Evolutionary conservation across 495 filamentous ascomycete genomes (phyloP).

Genomic region (Penicillium arizonense): DNA sequence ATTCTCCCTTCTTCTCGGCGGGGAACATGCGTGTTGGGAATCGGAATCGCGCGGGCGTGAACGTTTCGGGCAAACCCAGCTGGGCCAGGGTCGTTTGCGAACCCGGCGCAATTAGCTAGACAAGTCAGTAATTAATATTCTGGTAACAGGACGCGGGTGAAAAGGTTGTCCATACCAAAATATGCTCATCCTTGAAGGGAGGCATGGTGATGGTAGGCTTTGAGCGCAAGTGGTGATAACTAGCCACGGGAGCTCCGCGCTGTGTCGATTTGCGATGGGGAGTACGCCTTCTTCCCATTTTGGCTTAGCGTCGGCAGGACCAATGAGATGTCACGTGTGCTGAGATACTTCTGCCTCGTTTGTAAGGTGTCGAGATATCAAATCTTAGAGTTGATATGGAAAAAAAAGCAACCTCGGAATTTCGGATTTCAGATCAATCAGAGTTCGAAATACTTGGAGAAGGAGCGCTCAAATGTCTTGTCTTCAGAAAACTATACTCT

Average conservation of each 20-base stretch:
- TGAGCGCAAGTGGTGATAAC: constrained; percentile 11
- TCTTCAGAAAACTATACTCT: no score
- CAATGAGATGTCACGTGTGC: constrained; percentile 9
- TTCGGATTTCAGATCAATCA: no score
- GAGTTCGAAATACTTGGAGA: no score
- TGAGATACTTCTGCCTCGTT: background rate
- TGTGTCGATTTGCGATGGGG: constrained; percentile 15
- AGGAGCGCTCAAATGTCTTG: no score
- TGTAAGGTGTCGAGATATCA: no score
- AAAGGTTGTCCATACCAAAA: constrained; percentile 51
- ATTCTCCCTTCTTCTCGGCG: constrained; percentile 74
- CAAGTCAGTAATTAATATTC: constrained; percentile 1
- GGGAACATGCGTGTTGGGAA: constrained; percentile 93
- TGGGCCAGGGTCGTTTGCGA: constrained; percentile 93
- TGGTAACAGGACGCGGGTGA: background rate
- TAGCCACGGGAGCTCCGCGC: constrained; percentile 21
- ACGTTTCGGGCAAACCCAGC: constrained; percentile 85
- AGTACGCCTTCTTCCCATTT: constrained; percentile 10
- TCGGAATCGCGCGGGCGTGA: constrained; percentile 78
- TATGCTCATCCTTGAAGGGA: constrained; percentile 75
- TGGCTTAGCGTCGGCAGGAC: constrained; percentile 11
- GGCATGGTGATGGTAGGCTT: constrained; percentile 49
- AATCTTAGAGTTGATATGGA: no score
- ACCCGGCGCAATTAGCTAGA: constrained; percentile 86
- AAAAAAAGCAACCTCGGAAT: no score